A percentile compares a stretch with the other conserved stretches of the same genome.
phyloP scores from a whole-genome alignment of 148 eudicot genomes.

The Rhododendron williamsianum region DNA sequence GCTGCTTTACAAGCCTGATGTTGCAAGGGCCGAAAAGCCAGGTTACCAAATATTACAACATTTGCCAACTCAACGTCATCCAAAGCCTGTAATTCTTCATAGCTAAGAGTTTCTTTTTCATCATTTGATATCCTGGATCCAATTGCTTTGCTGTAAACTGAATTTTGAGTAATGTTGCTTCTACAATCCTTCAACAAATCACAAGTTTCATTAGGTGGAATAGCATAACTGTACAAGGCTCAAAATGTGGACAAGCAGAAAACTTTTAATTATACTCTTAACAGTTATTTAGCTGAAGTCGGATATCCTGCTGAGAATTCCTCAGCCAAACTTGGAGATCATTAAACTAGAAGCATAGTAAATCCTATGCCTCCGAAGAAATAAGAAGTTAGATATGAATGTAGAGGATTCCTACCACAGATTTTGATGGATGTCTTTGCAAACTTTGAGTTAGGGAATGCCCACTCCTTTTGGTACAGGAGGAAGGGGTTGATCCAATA shows the following conservation, averaged over 20 bases:
- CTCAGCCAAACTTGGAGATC: not conserved
- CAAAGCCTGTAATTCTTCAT: slow-evolving; percentile 65
- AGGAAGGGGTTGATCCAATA: slow-evolving; percentile 23
- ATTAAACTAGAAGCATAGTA: not conserved
- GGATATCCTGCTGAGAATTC: not conserved
- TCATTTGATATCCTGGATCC: slow-evolving; percentile 21
- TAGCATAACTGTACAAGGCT: not conserved
- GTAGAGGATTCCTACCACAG: slow-evolving; percentile 30
- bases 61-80: slow-evolving; percentile 96
- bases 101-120: slow-evolving; percentile 42
- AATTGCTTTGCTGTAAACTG: slow-evolving; percentile 36
- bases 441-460: slow-evolving; percentile 9
- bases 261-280: not conserved
- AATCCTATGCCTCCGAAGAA: not conserved
- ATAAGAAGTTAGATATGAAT: not conserved
- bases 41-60: slow-evolving; percentile 84
- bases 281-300: not conserved
- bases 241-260: slow-evolving; percentile 4
- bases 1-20: slow-evolving; percentile 87
- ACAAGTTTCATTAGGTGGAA: slow-evolving; percentile 7
- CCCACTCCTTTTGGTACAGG: slow-evolving; percentile 15
- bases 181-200: slow-evolving; percentile 42
- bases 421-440: slow-evolving; percentile 18
- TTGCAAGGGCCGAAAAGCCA: slow-evolving; percentile 78
- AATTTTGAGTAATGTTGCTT: slow-evolving; percentile 41